Evolutionary conservation across 2,329 filamentous ascomycete genomes (phyloP).

Genomic region (Dactylella cylindrospora): DNA sequence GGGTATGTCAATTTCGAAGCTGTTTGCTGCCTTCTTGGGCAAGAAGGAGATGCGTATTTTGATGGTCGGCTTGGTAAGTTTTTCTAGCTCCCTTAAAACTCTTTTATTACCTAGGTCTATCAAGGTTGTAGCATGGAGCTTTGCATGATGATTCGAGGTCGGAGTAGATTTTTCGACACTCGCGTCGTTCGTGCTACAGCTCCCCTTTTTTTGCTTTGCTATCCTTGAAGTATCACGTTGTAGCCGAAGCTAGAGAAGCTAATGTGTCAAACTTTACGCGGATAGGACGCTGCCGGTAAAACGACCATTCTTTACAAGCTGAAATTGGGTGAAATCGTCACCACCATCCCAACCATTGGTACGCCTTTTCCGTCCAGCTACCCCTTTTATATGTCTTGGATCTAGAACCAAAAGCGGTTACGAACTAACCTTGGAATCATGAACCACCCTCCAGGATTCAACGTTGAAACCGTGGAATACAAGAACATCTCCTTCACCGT

Average conservation of each 20-base stretch:
- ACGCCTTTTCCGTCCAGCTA: conserved; percentile 52
- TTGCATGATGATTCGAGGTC: no score
- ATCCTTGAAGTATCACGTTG: no score
- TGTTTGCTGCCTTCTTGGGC: conserved; percentile 94
- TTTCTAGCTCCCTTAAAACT: no score
- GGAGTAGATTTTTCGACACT: no score
- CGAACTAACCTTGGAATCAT: conserved; percentile 46
- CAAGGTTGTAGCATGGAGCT: no score
- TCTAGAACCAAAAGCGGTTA: conserved; percentile 6
- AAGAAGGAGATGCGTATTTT: conserved; percentile 99
- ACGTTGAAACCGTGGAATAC: conserved; percentile 99
- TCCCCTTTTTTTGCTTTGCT: no score
- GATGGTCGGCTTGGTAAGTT: conserved; percentile 81
- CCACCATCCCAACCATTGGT: conserved; percentile 98
- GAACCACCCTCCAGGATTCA: conserved; percentile 70
- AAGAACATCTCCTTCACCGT: conserved; percentile 99
- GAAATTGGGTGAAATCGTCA: conserved; percentile 98
- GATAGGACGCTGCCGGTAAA: conserved; percentile 89
- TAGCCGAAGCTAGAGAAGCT: no score
- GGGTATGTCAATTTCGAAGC: conserved; percentile 96
- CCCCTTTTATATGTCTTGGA: background rate
- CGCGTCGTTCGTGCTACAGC: no score
- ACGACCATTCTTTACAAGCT: conserved; percentile 99
- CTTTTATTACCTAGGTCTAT: no score
- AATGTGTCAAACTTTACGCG: no score